Evolutionary conservation across 1,284 basidiomycete genomes (phyloP).

Genomic region (Tilletia horrida): DNA sequence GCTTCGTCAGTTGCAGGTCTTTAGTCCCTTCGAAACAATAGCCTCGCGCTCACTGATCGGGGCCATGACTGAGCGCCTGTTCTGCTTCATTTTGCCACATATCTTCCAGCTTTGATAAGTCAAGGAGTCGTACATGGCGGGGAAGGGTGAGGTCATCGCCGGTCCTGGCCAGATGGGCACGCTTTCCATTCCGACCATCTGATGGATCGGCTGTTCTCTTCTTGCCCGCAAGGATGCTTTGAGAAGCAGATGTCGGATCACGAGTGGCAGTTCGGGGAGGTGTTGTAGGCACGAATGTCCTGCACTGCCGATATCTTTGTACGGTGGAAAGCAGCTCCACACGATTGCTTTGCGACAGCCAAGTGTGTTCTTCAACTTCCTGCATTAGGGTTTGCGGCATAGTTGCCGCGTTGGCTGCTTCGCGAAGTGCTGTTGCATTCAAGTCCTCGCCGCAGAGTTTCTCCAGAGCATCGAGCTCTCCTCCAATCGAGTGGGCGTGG

Average conservation of each 20-base stretch:
- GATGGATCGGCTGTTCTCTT: no score
- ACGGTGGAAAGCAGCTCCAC: neutral
- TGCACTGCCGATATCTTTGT: neutral
- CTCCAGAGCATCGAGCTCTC: slow-evolving; percentile 1
- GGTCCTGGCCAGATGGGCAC: no score
- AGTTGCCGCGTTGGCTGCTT: neutral
- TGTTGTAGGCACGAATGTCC: no score
- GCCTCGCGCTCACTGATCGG: neutral
- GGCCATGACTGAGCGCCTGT: neutral
- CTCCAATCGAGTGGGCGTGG: neutral
- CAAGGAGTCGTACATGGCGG: no score
- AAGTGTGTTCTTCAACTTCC: slow-evolving; percentile 4
- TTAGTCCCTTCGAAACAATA: neutral
- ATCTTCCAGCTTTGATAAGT: neutral
- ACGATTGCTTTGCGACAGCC: slow-evolving; percentile 1
- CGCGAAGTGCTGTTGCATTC: neutral
- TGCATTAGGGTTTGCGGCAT: slow-evolving; percentile 2
- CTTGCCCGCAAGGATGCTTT: no score
- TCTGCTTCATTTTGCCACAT: slow-evolving; percentile 2
- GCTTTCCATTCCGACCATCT: no score
- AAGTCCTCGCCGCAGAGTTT: slow-evolving; percentile 2
- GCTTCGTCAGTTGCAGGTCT: neutral
- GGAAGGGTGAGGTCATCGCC: no score
- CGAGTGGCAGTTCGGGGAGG: no score
- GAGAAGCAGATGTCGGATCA: no score